phyloP scores from a whole-genome alignment of 495 filamentous ascomycete genomes.

The Aspergillus incahuasiensis region DNA sequence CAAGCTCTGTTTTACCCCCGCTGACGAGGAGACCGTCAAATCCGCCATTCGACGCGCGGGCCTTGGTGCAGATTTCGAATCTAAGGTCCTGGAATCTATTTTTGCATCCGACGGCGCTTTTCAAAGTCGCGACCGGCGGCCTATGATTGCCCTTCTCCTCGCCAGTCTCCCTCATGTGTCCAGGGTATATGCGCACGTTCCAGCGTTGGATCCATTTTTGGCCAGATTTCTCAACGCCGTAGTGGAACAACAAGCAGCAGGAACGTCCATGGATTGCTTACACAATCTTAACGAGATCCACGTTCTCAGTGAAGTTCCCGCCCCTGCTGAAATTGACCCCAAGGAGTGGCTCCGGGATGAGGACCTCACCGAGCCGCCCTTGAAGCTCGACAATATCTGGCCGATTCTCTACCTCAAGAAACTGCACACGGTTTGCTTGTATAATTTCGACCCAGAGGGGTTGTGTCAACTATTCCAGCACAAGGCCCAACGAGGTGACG shows the following conservation, averaged over 20 bases:
- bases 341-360: neutral
- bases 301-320: conserved; percentile 8
- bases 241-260: neutral
- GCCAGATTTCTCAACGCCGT: neutral
- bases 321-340: neutral
- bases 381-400: conserved; percentile 2
- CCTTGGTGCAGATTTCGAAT: neutral
- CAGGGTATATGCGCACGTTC: conserved; percentile 8
- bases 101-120: neutral
- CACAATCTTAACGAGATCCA: neutral
- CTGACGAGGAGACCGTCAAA: neutral
- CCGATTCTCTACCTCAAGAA: neutral
- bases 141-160: conserved; percentile 6
- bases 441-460: conserved; percentile 4
- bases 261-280: neutral
- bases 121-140: conserved; percentile 3
- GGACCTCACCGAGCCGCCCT: neutral
- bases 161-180: neutral
- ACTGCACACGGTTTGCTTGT: neutral
- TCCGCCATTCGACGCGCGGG: conserved; percentile 1
- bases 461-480: neutral
- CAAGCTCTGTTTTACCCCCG: neutral
- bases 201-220: neutral
- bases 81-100: neutral
- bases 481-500: neutral